phyloP scores from a whole-genome alignment of 352 stramenopile species.

The Globisporangium spinosum region DNA sequence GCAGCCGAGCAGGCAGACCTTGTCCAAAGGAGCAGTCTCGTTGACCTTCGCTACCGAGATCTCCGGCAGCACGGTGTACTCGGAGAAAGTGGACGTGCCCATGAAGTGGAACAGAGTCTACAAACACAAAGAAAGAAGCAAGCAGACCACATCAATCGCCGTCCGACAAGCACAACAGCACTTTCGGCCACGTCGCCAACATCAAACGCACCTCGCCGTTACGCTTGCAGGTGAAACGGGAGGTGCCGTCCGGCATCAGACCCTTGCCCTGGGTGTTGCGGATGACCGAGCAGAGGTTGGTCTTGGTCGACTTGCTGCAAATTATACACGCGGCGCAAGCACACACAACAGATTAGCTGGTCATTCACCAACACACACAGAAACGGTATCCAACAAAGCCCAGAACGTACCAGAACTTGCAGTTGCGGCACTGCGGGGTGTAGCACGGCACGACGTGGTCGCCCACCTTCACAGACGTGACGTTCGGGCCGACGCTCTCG shows the following conservation, averaged over 20 bases:
- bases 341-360: too few species aligned
- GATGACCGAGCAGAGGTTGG: constrained; percentile 85
- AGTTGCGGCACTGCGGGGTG: constrained; percentile 88
- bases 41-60: constrained; percentile 83
- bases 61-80: constrained; percentile 87
- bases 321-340: too few species aligned
- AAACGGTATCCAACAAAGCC: constrained; percentile 1
- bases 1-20: constrained; percentile 94
- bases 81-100: constrained; percentile 84
- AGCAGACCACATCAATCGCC: constrained; percentile 6
- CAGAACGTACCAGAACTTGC: constrained; percentile 73
- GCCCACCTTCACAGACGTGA: constrained; percentile 78
- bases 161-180: constrained; percentile 1
- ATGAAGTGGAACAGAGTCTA: constrained; percentile 86
- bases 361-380: not conserved
- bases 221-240: constrained; percentile 85
- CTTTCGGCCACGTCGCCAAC: not conserved
- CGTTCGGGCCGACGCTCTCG: constrained; percentile 74
- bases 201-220: constrained; percentile 49
- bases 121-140: not conserved
- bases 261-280: constrained; percentile 72
- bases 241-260: constrained; percentile 80
- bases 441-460: constrained; percentile 96
- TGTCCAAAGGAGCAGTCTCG: constrained; percentile 65
- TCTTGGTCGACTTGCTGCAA: constrained; percentile 75